Conservation (phyloP, 2,329 filamentous ascomycete species). For the Aspergillus sp. region DNA sequence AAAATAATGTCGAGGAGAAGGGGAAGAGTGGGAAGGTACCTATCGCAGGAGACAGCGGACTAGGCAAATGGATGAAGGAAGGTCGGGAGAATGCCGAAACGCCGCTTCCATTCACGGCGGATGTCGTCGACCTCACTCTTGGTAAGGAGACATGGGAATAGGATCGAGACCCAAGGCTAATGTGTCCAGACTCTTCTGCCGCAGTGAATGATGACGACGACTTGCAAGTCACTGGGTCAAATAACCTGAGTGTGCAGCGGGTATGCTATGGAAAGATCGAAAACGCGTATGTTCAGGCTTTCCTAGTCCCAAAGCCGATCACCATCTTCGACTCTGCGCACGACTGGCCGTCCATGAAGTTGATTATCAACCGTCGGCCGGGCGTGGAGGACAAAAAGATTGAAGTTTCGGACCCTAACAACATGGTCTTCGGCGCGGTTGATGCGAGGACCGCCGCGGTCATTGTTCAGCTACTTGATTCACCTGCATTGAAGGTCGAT, state of each 20-base stretch:
- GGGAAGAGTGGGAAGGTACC: conserved; percentile 45
- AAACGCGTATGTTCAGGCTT: conserved; percentile 64
- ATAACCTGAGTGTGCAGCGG: conserved; percentile 64
- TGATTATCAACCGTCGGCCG: conserved; percentile 62
- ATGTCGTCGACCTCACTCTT: conserved; percentile 47
- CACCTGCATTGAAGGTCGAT: conserved; percentile 61
- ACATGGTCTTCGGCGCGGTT: conserved; percentile 71
- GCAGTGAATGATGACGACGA: conserved; percentile 35
- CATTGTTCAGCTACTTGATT: conserved; percentile 72
- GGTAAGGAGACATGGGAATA: conserved; percentile 21
- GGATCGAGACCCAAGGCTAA: conserved; percentile 17
- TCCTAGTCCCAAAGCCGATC: conserved; percentile 67
- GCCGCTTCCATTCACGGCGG: conserved; percentile 50
- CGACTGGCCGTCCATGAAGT: conserved; percentile 73
- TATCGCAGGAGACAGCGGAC: conserved; percentile 52
- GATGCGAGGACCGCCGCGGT: conserved; percentile 66
- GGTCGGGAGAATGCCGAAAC: conserved; percentile 46
- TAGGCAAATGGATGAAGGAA: conserved; percentile 67
- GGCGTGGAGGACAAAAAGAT: conserved; percentile 60
- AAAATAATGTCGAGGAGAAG: conserved; percentile 45
- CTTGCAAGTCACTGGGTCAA: conserved; percentile 48
- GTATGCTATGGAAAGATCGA: conserved; percentile 81
- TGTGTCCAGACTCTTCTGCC: conserved; percentile 17
- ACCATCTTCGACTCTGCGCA: conserved; percentile 51
- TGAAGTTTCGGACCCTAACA: conserved; percentile 69